Percentiles rank a stretch among this genome's conserved stretches.
Conservation (phyloP, 805 yeast genomes). For the Blastobotrys chiropterorum region DNA sequence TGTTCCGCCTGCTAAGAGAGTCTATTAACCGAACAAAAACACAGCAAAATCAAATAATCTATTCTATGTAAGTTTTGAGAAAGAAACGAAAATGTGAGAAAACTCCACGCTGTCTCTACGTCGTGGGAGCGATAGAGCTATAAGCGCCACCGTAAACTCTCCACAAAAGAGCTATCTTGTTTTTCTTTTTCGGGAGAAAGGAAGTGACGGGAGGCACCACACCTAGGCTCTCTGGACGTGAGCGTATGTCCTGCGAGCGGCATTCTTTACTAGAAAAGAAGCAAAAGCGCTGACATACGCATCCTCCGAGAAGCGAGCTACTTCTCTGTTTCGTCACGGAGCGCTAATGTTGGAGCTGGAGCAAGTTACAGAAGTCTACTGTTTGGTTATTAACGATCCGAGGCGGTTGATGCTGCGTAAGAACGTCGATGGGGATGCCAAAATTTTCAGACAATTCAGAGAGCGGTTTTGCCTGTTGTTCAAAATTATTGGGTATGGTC, state of each 20-base stretch:
- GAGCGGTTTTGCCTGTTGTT: conserved; percentile 13
- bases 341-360: conserved; percentile 5
- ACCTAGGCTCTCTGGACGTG: no score
- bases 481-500: conserved; percentile 27
- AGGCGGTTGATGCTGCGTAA: conserved; percentile 9
- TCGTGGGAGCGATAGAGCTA: no score
- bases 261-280: no score
- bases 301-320: no score
- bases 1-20: conserved; percentile 96
- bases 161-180: no score
- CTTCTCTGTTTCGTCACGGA: no score
- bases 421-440: neutral
- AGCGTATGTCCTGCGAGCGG: no score
- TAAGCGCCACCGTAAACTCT: no score
- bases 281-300: no score
- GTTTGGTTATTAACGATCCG: conserved; percentile 26
- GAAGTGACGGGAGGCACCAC: no score
- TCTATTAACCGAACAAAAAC: conserved; percentile 46
- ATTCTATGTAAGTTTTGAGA: neutral
- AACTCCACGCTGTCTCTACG: no score
- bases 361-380: conserved; percentile 19
- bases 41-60: neutral
- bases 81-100: neutral
- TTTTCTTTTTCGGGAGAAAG: no score
- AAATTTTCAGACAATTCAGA: conserved; percentile 1